Evolutionary conservation across 345 rosid genomes (phyloP), one percentile per base, ranked within the genome.

Genomic region (Eucalyptus coolabah): DNA sequence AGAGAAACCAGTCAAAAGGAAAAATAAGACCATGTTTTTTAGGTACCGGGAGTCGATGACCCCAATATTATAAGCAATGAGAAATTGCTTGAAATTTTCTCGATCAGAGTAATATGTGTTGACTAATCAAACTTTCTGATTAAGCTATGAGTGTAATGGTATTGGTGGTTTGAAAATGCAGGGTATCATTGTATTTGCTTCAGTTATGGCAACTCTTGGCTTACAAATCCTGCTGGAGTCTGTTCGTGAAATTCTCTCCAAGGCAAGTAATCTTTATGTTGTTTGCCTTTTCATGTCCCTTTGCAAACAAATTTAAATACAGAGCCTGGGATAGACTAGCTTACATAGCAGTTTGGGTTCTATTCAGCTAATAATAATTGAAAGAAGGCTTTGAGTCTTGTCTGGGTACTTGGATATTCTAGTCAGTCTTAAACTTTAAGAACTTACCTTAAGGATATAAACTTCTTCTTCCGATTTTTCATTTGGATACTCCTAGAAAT

Each of bases 201-300:
- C 94, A 37, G 91, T 89, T 9, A 93, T 93, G 93, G 93, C 94
- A 28, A 91, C 92, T 49, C 93, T 93, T 26, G 94, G 94, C 24
- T 85, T 93, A 42, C 94, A 93, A 87, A 89, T 93, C 47, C 89
- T 93, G 37, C 89, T 93, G 9, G 94, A 91, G 89, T 91, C 93
- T 77, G 89, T 50, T 47, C 93, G 93, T 24, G 91, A 89, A 50
- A 89, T 93, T 42, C 32, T 89, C 87, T 45, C 92, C 49, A 87
- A 93, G 94, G 94, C 91, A 88, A 21, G 83, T 14, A 18, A 34
- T 69, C 24, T 69, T 69, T 69, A 18, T 26, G 44, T 30, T 53
- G 37, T 54, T 87, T 53, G 63, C 49, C 60, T 40, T 53, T 87
- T 85, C 30, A 42, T 86, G 51, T 47, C 37, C 17, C 37, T 23